phyloP scores from a whole-genome alignment of 1,284 basidiomycete genomes.

The Blastosporella zonata region DNA sequence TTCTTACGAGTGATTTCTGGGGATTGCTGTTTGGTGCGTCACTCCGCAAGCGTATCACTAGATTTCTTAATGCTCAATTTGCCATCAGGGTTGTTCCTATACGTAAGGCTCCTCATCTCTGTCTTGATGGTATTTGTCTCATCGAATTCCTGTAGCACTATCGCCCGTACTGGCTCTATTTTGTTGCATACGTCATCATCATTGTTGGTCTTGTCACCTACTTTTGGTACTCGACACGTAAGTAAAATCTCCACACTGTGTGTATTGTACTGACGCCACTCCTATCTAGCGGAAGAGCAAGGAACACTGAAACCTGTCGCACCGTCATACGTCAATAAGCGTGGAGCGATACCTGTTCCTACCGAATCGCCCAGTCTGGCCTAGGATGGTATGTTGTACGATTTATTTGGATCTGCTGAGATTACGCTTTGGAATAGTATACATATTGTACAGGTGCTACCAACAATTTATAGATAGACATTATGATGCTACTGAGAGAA shows the following conservation, averaged over 20 bases:
- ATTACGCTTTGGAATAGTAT: slow-evolving; percentile 2
- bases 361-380: not conserved
- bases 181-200: slow-evolving; percentile 68
- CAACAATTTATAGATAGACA: not conserved
- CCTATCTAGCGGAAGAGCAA: slow-evolving; percentile 66
- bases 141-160: slow-evolving; percentile 53
- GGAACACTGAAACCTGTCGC: slow-evolving; percentile 59
- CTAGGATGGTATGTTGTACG: slow-evolving; percentile 3
- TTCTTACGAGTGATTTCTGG: slow-evolving; percentile 84
- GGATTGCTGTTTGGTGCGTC: slow-evolving; percentile 74
- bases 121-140: not conserved
- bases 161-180: slow-evolving; percentile 81
- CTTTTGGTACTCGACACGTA: slow-evolving; percentile 80
- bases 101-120: slow-evolving; percentile 38
- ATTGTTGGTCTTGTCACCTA: slow-evolving; percentile 73
- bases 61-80: not conserved
- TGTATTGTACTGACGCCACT: not conserved
- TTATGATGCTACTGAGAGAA: not conserved
- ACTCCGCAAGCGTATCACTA: slow-evolving; percentile 5
- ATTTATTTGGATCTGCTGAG: slow-evolving; percentile 1
- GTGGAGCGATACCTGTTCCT: slow-evolving; percentile 7
- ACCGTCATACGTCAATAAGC: slow-evolving; percentile 53
- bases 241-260: slow-evolving; percentile 28
- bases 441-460: slow-evolving; percentile 2
- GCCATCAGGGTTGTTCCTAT: slow-evolving; percentile 59